Evolutionary conservation across 371 early-diverging fungal species (phyloP), one percentile per base, ranked within the genome.

Genomic region (Mortierella sp.): DNA sequence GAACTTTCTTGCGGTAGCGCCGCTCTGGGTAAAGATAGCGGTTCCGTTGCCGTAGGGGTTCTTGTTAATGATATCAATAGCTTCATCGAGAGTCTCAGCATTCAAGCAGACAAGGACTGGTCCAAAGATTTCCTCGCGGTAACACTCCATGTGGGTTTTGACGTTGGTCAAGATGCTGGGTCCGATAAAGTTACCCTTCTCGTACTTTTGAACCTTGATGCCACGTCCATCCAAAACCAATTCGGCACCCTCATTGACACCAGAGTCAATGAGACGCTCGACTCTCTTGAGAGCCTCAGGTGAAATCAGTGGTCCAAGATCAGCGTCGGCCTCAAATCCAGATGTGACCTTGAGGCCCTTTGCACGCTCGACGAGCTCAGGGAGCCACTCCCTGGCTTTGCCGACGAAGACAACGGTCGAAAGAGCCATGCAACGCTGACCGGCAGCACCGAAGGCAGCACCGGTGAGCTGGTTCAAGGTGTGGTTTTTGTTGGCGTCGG

Each of bases 31-130:
- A 77, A 95, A 96, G 78, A 98, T 92, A 59, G 97, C 96, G 9
- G 98, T 96, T 63, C 98, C 99, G 84, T 98, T 98, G 66, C 97
- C 98, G 72, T 98, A 98, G 5, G 90, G 94, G 87, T 98, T 98
- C 57, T 75, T 83, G 87, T 98, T 98, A 84, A 96, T 91, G 57
- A 98, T 77, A 43, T 93, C 95, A 75, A 98, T 94, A 12, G 98
- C 98, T 60, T 98, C 96, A 73, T 98, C 97, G 37, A 97, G 80
- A 10, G 97, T 95, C 43, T 94, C 95, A 20, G 91, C 97, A 45
- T 88, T 87, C 73, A 98, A 73, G 85, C 93, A 93, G 22, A 96
- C 92, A 35, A 98, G 87, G 59, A 97, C 97, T 8, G 99, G 99
- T 14, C 95, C 99, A 86, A 98, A 98, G 84, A 98, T 97, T 87